Base-by-base conservation (phyloP, 1,284 basidiomycete species). In the Cryptococcus hybrid region DNA sequence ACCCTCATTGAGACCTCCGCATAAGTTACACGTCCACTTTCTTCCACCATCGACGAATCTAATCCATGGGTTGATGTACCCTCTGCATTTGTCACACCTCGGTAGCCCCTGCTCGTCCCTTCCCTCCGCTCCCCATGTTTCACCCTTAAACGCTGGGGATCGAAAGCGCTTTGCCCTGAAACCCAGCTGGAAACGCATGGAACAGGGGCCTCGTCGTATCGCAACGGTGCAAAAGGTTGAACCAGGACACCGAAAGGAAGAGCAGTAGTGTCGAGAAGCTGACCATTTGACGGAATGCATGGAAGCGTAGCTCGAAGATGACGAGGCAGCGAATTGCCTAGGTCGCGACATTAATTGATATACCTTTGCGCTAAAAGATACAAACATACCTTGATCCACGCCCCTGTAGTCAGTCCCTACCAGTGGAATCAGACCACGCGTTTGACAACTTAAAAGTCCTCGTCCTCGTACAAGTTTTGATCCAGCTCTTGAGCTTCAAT, bases 11-110 rank as follows among this genome's bases (percentile, higher is more conserved):
- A 89, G 84, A 59, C 86, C 84, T 7, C 82, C 80, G 77, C 96
- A 99, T 4, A 99, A 76, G 80, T 98, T 99, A 78, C 96, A 99
- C 65, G 84, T 86, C 90, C 93, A 99, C 64, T 83, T 85, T 60
- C 85, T 84, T 3, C 96, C 96, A 7, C 90, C 91, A 40, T 90
- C 84, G 13, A 86, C 81, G 84, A 91, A 99, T 37, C 83, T 82
- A 71, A 88, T 92, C 93, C 93, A 99, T 0, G 94, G 88, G 74
- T 98, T 99, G 70, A 99, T 84, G 77, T 99, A 99, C 0, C 84
- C 91, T 64, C 92, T 83, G 78, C 96, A 99, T 47, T 84, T 82
- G 54, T 83, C 85, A 73, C 96, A 99, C 40, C 96, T 84, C 11
- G 90, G 85, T 12, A 95, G 96, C 7, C 93, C 94, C 7, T 77